A percentile compares a stretch with the other conserved stretches of the same genome.
These are phyloP conservation scores for Bertia moriformis DNA, from an alignment of 2,329 filamentous ascomycete genomes.

Conservation along the genomic window DNA sequence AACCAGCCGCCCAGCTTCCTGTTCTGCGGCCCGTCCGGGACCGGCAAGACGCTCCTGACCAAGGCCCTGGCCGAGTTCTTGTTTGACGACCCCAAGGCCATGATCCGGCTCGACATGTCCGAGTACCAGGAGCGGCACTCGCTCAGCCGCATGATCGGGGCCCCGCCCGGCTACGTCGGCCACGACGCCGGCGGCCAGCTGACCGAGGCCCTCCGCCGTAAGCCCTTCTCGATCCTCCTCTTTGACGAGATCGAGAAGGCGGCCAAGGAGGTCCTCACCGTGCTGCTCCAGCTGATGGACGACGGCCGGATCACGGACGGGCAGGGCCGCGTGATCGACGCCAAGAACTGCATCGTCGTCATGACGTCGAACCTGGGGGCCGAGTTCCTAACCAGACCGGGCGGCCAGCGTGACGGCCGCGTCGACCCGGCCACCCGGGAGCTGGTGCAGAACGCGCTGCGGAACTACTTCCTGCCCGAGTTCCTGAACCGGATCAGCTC, in stretches of 20 bases:
- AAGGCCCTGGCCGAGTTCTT: constrained; percentile 96
- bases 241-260: constrained; percentile 99
- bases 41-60: constrained; percentile 91
- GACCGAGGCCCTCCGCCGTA: constrained; percentile 82
- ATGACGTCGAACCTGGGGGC: constrained; percentile 98
- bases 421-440: constrained; percentile 78
- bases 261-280: constrained; percentile 90
- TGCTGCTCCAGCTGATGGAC: constrained; percentile 98
- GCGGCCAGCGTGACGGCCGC: constrained; percentile 62
- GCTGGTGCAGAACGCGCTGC: constrained; percentile 77
- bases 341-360: constrained; percentile 95
- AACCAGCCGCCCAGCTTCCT: constrained; percentile 96
- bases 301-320: constrained; percentile 97
- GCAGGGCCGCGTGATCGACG: constrained; percentile 86
- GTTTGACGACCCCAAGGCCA: constrained; percentile 89
- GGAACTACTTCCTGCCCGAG: constrained; percentile 93
- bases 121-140: constrained; percentile 97
- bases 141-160: constrained; percentile 92
- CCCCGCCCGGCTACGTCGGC: constrained; percentile 89
- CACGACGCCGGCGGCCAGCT: constrained; percentile 93
- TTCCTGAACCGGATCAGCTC: constrained; percentile 97
- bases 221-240: constrained; percentile 91
- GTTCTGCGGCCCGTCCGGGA: constrained; percentile 96
- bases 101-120: constrained; percentile 99
- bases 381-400: constrained; percentile 71